phyloP scores from a whole-genome alignment of 2,329 filamentous ascomycete species.

The Cladosporium sp. region DNA sequence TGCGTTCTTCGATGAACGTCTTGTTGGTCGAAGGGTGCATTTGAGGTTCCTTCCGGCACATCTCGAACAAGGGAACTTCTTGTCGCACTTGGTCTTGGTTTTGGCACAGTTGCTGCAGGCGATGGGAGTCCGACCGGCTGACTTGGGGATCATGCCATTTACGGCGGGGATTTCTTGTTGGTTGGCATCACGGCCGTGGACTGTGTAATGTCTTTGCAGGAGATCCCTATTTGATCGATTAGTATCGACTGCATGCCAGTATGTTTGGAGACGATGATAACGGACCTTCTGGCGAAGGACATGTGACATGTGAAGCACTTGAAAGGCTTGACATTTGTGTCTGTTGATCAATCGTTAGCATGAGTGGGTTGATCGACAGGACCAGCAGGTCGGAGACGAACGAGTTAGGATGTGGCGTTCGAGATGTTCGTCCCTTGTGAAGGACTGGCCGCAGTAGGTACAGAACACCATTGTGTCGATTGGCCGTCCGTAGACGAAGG shows the following conservation, averaged over 20 bases:
- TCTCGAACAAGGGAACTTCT: constrained; percentile 55
- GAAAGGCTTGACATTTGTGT: constrained; percentile 57
- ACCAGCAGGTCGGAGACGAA: constrained; percentile 34
- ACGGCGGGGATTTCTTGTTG: constrained; percentile 51
- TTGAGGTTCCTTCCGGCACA: constrained; percentile 52
- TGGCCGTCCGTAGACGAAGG: constrained; percentile 16
- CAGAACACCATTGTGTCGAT: constrained; percentile 51
- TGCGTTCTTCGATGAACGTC: constrained; percentile 48
- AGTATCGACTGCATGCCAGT: not conserved
- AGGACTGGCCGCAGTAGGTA: constrained; percentile 55
- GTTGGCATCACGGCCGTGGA: constrained; percentile 52
- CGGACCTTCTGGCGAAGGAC: constrained; percentile 54
- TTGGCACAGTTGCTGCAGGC: constrained; percentile 56
- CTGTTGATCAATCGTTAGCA: constrained; percentile 31
- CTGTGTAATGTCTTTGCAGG: constrained; percentile 53
- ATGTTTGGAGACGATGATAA: constrained; percentile 14
- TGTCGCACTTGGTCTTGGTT: constrained; percentile 57
- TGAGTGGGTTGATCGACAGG: not conserved
- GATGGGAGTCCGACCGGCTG: constrained; percentile 53
- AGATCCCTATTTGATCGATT: constrained; percentile 43
- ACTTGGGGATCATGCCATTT: constrained; percentile 54
- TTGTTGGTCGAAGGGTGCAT: constrained; percentile 50
- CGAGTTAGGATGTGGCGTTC: constrained; percentile 55
- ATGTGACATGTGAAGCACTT: constrained; percentile 57
- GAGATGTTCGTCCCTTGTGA: constrained; percentile 54